These are phyloP conservation scores for Eucalyptus urophylla DNA, from an alignment of 345 rosid genomes.

Conservation along the genomic window DNA sequence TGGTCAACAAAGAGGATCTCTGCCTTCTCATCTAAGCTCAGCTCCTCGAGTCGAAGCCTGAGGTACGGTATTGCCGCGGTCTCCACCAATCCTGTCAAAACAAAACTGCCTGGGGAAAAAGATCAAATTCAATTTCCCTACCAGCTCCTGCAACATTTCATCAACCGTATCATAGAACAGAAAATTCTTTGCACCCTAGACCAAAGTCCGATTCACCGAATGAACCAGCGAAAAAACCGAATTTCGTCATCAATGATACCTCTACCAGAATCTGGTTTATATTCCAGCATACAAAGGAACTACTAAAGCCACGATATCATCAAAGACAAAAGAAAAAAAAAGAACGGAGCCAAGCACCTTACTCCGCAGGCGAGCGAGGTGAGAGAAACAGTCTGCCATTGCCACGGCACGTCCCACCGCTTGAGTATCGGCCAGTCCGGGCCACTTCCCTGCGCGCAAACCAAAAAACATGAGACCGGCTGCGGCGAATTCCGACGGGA, in stretches of 20 bases:
- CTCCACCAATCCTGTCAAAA: slow-evolving; percentile 82
- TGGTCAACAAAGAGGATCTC: slow-evolving; percentile 73
- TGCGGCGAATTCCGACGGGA: not conserved
- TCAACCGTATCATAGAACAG: not conserved
- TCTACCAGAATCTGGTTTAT: not conserved
- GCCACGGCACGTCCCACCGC: slow-evolving; percentile 96
- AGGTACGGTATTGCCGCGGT: slow-evolving; percentile 44
- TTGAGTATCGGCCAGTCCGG: slow-evolving; percentile 51
- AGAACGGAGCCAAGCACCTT: slow-evolving; percentile 24
- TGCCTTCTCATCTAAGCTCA: slow-evolving; percentile 80
- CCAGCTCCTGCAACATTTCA: not conserved
- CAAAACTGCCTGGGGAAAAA: slow-evolving; percentile 80
- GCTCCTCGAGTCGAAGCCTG: slow-evolving; percentile 46
- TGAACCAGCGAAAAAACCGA: not conserved
- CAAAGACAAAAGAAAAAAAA: not conserved
- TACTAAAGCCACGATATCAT: not conserved
- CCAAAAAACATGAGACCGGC: not conserved
- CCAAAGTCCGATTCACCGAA: not conserved
- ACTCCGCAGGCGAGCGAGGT: slow-evolving; percentile 86
- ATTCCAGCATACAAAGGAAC: not conserved
- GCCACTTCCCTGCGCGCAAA: not conserved
- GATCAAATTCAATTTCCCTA: not conserved
- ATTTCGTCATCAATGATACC: not conserved
- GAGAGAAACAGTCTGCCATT: slow-evolving; percentile 75
- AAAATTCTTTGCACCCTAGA: not conserved